Conservation (phyloP, 768 basidiomycete species). For the Suillus plorans region DNA sequence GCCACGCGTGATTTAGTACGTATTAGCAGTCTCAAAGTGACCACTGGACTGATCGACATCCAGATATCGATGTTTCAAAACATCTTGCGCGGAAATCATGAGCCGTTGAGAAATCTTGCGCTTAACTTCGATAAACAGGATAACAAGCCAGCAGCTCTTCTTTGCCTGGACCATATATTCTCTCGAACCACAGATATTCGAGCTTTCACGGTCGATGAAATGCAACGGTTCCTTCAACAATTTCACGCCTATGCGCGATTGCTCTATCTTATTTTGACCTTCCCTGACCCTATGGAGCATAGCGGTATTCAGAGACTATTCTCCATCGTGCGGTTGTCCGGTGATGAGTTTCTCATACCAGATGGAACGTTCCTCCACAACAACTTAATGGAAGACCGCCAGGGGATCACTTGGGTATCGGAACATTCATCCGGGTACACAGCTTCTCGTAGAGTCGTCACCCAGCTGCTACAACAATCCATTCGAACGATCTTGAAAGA, state of each 20-base stretch:
- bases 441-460: slow-evolving; percentile 22
- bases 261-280: slow-evolving; percentile 28
- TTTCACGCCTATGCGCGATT: slow-evolving; percentile 38
- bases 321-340: slow-evolving; percentile 27
- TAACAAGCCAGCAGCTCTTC: slow-evolving; percentile 35
- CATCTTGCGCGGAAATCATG: slow-evolving; percentile 26
- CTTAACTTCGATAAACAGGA: slow-evolving; percentile 24
- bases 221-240: slow-evolving; percentile 29
- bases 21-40: slow-evolving; percentile 7
- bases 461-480: slow-evolving; percentile 19
- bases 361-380: neutral
- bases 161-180: slow-evolving; percentile 47
- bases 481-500: slow-evolving; percentile 29
- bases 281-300: slow-evolving; percentile 28
- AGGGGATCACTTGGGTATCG: neutral
- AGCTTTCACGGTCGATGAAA: slow-evolving; percentile 21
- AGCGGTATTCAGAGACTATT: slow-evolving; percentile 33
- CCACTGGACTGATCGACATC: slow-evolving; percentile 12
- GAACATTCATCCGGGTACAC: neutral
- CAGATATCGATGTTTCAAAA: slow-evolving; percentile 36
- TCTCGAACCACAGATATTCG: slow-evolving; percentile 24
- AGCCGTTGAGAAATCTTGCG: slow-evolving; percentile 32
- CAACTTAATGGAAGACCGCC: neutral
- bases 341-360: slow-evolving; percentile 17
- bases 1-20: slow-evolving; percentile 15